Evolutionary conservation across 116 monocot genomes (phyloP).

Genomic region (Iris pallida): DNA sequence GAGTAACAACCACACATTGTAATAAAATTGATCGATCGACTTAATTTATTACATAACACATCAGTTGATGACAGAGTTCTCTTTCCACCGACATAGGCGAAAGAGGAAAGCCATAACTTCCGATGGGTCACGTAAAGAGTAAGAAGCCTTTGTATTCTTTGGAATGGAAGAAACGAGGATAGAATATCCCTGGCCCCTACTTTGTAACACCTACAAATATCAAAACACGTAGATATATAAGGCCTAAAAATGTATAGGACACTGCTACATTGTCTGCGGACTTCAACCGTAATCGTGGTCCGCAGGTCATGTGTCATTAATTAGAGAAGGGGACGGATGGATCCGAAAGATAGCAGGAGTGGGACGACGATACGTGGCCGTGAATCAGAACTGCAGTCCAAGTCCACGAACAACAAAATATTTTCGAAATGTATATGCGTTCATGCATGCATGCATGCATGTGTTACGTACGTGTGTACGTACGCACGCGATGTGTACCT

Average conservation of each 20-base stretch:
- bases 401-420: too few relatives aligned
- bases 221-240: not conserved
- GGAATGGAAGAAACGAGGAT: constrained; percentile 39
- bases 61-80: not conserved
- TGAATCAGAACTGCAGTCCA: too few relatives aligned
- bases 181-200: constrained; percentile 12
- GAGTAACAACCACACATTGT: too few relatives aligned
- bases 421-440: too few relatives aligned
- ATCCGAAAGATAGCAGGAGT: too few relatives aligned
- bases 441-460: not conserved
- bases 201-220: constrained; percentile 19
- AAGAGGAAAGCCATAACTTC: constrained; percentile 15
- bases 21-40: too few relatives aligned
- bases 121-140: constrained; percentile 37
- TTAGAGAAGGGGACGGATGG: not conserved
- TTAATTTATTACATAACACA: too few relatives aligned
- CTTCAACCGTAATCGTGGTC: too few relatives aligned
- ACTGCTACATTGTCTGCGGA: too few relatives aligned
- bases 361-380: too few relatives aligned
- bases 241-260: too few relatives aligned
- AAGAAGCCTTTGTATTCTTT: constrained; percentile 34
- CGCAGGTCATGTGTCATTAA: too few relatives aligned
- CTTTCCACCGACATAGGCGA: not conserved
- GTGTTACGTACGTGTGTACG: not conserved
- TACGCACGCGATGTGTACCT: constrained; percentile 5